phyloP scores from a whole-genome alignment of 805 yeast genomes.

The Debaryomyces hansenii region DNA sequence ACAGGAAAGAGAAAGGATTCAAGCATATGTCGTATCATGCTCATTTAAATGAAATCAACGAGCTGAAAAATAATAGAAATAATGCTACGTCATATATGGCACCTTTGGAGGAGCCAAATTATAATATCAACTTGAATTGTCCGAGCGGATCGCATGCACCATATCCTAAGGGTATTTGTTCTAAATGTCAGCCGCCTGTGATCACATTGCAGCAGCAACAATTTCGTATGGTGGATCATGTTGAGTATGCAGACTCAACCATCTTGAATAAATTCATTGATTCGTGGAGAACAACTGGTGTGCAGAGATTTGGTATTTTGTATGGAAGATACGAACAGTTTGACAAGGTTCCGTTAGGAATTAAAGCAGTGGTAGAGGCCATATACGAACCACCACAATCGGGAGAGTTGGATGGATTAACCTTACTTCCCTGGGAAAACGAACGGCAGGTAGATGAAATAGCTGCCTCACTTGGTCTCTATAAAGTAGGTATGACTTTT shows the following conservation, averaged over 20 bases:
- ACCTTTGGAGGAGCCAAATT: constrained; percentile 74
- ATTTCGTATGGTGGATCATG: constrained; percentile 96
- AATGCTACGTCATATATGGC: constrained; percentile 66
- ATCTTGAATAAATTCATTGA: constrained; percentile 84
- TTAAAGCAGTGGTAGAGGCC: constrained; percentile 91
- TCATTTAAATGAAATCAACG: constrained; percentile 69
- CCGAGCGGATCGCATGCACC: constrained; percentile 76
- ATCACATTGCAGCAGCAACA: constrained; percentile 87
- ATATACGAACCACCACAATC: constrained; percentile 91
- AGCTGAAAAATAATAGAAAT: constrained; percentile 60
- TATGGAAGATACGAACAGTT: constrained; percentile 80
- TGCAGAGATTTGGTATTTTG: constrained; percentile 82
- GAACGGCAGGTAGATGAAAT: constrained; percentile 53
- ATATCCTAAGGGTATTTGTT: constrained; percentile 94
- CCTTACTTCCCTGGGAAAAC: constrained; percentile 56
- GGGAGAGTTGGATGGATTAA: constrained; percentile 83
- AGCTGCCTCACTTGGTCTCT: constrained; percentile 60
- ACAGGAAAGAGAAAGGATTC: constrained; percentile 70
- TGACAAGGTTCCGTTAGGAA: constrained; percentile 86
- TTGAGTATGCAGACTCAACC: constrained; percentile 76
- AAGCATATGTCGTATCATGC: constrained; percentile 91
- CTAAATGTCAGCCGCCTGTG: constrained; percentile 95
- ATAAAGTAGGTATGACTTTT: constrained; percentile 78
- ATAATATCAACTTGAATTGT: constrained; percentile 63
- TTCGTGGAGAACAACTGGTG: constrained; percentile 86